Evolutionary conservation across 768 basidiomycete genomes (phyloP).

Genomic region (Hericium coralloides): DNA sequence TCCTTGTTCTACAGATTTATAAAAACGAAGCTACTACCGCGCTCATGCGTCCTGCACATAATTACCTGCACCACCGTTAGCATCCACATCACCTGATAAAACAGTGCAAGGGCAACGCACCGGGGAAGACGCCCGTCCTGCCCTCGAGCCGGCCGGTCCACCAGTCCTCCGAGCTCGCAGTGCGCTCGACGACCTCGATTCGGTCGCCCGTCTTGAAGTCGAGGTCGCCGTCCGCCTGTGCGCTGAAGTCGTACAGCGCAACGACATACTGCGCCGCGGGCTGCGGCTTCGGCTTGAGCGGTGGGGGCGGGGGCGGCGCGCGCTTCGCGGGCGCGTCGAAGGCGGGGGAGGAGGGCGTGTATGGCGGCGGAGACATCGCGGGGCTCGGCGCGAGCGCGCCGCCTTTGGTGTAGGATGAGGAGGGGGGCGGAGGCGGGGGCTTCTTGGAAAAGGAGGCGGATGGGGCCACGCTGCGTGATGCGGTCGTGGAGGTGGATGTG

Average conservation of each 20-base stretch:
- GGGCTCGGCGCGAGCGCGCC: slow-evolving; percentile 12
- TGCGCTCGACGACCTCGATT: slow-evolving; percentile 84
- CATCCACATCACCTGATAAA: too few relatives aligned
- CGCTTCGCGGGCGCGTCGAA: slow-evolving; percentile 45
- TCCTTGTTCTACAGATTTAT: too few relatives aligned
- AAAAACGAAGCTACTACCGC: too few relatives aligned
- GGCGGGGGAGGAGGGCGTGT: slow-evolving; percentile 19
- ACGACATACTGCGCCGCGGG: slow-evolving; percentile 70
- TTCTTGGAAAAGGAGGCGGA: slow-evolving; percentile 10
- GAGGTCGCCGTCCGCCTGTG: slow-evolving; percentile 92
- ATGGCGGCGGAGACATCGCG: slow-evolving; percentile 28
- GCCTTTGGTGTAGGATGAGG: slow-evolving; percentile 26
- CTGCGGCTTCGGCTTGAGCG: slow-evolving; percentile 83
- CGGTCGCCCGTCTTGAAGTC: slow-evolving; percentile 83
- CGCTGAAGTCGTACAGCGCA: slow-evolving; percentile 90
- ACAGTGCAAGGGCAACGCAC: slow-evolving; percentile 29
- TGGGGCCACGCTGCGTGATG: slow-evolving; percentile 13
- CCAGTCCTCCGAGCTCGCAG: slow-evolving; percentile 86
- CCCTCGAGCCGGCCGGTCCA: slow-evolving; percentile 91
- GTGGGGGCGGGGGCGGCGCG: slow-evolving; percentile 87
- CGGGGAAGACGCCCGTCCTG: slow-evolving; percentile 83
- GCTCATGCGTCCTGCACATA: slow-evolving; percentile 51
- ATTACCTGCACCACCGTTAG: slow-evolving; percentile 36
- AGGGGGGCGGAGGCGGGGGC: slow-evolving; percentile 17
- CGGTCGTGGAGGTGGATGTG: slow-evolving; percentile 16